Percentiles rank a stretch among this genome's conserved stretches.
Conservation (phyloP, 768 basidiomycete genomes). For the Auricularia auricula-judae region DNA sequence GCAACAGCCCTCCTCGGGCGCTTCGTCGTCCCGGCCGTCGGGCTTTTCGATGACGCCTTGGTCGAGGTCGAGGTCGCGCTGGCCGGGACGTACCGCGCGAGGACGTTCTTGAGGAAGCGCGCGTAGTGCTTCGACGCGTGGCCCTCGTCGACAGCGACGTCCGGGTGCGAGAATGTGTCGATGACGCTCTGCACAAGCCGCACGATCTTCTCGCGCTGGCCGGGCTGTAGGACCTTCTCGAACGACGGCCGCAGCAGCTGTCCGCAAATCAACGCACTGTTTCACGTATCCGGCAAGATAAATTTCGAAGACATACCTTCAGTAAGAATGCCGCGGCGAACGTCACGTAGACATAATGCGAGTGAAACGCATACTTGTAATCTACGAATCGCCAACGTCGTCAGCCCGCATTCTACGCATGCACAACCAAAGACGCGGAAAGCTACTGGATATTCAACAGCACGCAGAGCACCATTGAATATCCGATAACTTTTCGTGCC, state of each 20-base stretch:
- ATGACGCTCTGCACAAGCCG: slow-evolving; percentile 11
- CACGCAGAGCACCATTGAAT: too few species aligned
- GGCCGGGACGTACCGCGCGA: background rate
- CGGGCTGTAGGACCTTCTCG: slow-evolving; percentile 6
- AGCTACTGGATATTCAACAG: too few species aligned
- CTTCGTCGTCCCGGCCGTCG: background rate
- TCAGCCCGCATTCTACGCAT: background rate
- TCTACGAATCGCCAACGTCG: background rate
- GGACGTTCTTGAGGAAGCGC: slow-evolving; percentile 8
- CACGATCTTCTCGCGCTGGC: slow-evolving; percentile 10
- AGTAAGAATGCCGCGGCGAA: slow-evolving; percentile 16
- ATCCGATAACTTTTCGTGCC: too few species aligned
- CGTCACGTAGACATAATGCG: slow-evolving; percentile 16
- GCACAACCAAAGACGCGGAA: background rate
- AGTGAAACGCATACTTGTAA: background rate
- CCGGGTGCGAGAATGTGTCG: slow-evolving; percentile 11
- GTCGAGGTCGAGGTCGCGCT: background rate
- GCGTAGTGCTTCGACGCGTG: slow-evolving; percentile 17
- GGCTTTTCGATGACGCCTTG: background rate
- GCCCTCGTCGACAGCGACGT: slow-evolving; percentile 14
- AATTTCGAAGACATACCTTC: too few species aligned
- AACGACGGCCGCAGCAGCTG: slow-evolving; percentile 15
- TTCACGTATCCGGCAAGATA: too few species aligned
- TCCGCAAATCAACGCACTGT: too few species aligned
- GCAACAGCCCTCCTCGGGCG: background rate